Evolutionary conservation across 306 rosid genomes (phyloP), one percentile per base, ranked within the genome.

Genomic region (Urtica urens): DNA sequence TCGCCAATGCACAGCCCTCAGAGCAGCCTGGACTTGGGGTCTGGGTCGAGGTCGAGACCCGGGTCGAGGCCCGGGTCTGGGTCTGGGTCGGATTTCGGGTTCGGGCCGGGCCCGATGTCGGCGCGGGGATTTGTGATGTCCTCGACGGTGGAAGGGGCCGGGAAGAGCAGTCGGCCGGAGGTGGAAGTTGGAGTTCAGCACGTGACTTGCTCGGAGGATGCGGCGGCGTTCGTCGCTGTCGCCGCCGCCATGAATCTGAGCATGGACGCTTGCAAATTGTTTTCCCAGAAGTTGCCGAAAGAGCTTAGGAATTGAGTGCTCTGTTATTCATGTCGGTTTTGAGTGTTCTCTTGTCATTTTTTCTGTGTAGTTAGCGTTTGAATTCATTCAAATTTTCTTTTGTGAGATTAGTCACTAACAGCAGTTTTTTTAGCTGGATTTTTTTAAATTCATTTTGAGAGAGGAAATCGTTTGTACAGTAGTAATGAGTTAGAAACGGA

Each of bases 181-280:
- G 78, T 73, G 43, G 78, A 67, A 51, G 78, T 73, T 35, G 78
- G 71, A 1, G 74, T 63, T 13, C 58, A 63, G 71, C 74, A 73
- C 65, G 78, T 73, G 71, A 53, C 74, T 0, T 73, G 78, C 65
- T 49, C 71, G 58, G 78, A 73, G 61, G 78, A 73, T 24, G 78
- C 78, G 9, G 78, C 78, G 17, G 74, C 69, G 46, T 73, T 63
- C 35, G 78, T 73, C 45, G 78, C 78, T 24, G 40, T 73, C 45
- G 78, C 78, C 10, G 74, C 78, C 38, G 78, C 78, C 18, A 48
- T 73, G 74, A 71, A 73, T 49, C 46, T 73, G 59, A 67, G 74
- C 64, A 54, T 73, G 71, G 78, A 73, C 61, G 78, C 78, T 41
- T 73, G 78, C 58, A 38, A 56, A 23, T 41, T 65, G 57, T 73